Evolutionary conservation across 495 filamentous ascomycete genomes (phyloP).

Genomic region (Hypoxylon lenormandii): DNA sequence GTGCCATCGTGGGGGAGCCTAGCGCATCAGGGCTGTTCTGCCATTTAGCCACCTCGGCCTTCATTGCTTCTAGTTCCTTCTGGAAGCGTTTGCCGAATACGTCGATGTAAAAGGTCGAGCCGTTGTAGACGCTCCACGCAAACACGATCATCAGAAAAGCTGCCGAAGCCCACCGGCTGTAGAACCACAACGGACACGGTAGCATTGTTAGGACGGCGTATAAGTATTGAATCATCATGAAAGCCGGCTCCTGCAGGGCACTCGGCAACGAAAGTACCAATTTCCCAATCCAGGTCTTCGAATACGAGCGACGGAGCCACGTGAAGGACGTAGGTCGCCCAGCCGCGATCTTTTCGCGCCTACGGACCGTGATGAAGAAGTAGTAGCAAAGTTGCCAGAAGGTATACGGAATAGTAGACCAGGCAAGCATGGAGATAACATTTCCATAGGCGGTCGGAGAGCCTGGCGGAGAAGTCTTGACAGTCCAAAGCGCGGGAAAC

Average conservation of each 20-base stretch:
- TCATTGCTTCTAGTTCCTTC: conserved; percentile 91
- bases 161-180: conserved; percentile 82
- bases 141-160: conserved; percentile 82
- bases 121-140: conserved; percentile 91
- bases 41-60: conserved; percentile 90
- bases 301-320: conserved; percentile 92
- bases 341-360: conserved; percentile 92
- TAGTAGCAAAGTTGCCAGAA: conserved; percentile 94
- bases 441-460: conserved; percentile 80
- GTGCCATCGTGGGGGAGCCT: conserved; percentile 56
- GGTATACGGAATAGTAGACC: conserved; percentile 91
- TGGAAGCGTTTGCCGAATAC: conserved; percentile 96
- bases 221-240: conserved; percentile 93
- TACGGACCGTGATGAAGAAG: conserved; percentile 90
- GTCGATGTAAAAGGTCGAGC: conserved; percentile 96
- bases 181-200: conserved; percentile 95
- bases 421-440: conserved; percentile 85
- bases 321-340: conserved; percentile 96
- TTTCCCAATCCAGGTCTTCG: conserved; percentile 86
- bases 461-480: conserved; percentile 77
- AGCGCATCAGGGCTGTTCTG: conserved; percentile 68
- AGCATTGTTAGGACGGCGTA: conserved; percentile 94
- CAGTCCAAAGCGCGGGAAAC: conserved; percentile 88
- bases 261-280: conserved; percentile 82
- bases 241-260: conserved; percentile 82